These are phyloP conservation scores for Globisporangium cylindrosporum DNA, from an alignment of 352 stramenopile species.

Conservation along the genomic window DNA sequence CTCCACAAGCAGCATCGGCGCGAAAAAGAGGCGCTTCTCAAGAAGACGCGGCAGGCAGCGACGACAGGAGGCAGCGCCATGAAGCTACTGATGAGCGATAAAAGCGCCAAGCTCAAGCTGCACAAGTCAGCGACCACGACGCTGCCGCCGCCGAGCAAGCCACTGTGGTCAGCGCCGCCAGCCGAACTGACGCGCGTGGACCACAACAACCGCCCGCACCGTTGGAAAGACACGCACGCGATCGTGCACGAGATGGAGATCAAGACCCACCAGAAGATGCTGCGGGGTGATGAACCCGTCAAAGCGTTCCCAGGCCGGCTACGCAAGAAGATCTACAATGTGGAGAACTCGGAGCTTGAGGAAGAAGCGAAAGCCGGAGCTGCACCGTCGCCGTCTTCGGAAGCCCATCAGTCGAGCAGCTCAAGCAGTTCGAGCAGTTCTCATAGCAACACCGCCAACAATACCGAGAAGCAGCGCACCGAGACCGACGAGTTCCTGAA, in stretches of 20 bases:
- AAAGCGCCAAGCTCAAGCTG: neutral
- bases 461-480: neutral
- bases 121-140: neutral
- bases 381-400: neutral
- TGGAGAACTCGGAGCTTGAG: slow-evolving; percentile 10
- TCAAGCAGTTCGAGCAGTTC: neutral
- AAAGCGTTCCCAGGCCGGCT: slow-evolving; percentile 57
- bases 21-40: slow-evolving; percentile 60
- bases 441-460: neutral
- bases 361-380: neutral
- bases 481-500: slow-evolving; percentile 71
- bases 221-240: slow-evolving; percentile 77
- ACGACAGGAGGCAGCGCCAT: slow-evolving; percentile 26
- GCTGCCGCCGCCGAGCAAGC: neutral
- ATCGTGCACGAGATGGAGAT: slow-evolving; percentile 63
- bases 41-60: slow-evolving; percentile 46
- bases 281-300: slow-evolving; percentile 47
- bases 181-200: slow-evolving; percentile 70
- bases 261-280: slow-evolving; percentile 51
- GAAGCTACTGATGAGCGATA: slow-evolving; percentile 17
- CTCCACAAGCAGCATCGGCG: slow-evolving; percentile 79
- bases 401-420: neutral
- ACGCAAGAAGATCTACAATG: slow-evolving; percentile 44
- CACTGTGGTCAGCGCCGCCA: slow-evolving; percentile 16
- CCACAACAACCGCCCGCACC: slow-evolving; percentile 84